phyloP scores from a whole-genome alignment of 2,329 filamentous ascomycete species.

The Aspergillus sp. region DNA sequence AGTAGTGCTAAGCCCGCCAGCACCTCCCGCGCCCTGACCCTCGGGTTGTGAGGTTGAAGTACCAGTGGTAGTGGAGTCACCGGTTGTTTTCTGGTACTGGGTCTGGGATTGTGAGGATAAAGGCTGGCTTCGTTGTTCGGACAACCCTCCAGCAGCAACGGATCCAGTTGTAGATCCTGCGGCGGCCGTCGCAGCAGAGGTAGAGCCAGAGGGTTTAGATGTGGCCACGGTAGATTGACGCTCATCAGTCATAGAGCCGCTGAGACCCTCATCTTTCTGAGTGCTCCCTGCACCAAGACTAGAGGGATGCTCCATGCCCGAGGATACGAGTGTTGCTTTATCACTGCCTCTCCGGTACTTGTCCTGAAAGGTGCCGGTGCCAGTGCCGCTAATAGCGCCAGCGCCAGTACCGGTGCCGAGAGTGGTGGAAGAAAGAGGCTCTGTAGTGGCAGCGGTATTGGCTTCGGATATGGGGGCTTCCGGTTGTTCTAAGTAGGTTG shows the following conservation, averaged over 20 bases:
- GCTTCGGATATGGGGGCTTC: slow-evolving; percentile 19
- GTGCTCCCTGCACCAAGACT: not conserved
- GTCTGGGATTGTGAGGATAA: not conserved
- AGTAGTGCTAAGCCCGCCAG: not conserved
- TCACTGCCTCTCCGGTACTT: not conserved
- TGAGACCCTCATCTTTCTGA: not conserved
- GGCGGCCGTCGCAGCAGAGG: not conserved
- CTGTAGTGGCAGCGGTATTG: slow-evolving; percentile 25
- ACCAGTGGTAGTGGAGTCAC: not conserved
- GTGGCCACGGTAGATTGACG: not conserved
- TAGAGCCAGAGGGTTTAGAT: not conserved
- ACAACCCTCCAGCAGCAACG: not conserved
- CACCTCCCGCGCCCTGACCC: not conserved
- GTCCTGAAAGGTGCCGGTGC: not conserved
- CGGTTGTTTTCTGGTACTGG: not conserved
- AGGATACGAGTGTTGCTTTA: slow-evolving; percentile 8
- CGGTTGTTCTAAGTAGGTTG: slow-evolving; percentile 28
- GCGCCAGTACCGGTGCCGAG: not conserved
- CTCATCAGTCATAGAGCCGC: not conserved
- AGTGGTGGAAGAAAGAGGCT: slow-evolving; percentile 13
- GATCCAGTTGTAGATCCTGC: not conserved
- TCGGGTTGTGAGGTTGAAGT: too few species aligned
- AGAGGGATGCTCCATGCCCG: not conserved
- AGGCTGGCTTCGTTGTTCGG: not conserved
- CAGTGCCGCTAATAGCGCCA: not conserved